Base-by-base conservation (phyloP, 768 basidiomycete species). In the Chalciporus piperatus region DNA sequence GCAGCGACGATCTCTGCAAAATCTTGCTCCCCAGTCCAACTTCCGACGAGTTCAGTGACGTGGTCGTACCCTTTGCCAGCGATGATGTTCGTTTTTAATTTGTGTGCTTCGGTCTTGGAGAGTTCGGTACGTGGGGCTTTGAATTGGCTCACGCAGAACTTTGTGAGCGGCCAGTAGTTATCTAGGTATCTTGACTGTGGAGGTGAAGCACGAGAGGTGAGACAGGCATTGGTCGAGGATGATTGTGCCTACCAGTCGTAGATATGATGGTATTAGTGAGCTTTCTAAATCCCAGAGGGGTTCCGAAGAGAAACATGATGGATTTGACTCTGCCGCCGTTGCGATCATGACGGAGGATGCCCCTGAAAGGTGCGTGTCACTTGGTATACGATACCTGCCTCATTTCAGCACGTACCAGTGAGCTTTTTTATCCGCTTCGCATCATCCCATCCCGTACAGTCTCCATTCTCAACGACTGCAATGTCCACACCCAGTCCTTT, bases 271-370 rank as follows among this genome's bases (percentile, higher is more conserved):
- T 42, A 90, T 72, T 23, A 97, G 72, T 4, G 79, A 83, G 47
- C 71, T 69, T 55, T 89, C 86, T 1, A 93, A 70, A 58, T 93
- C 88, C 12, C 73, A 64, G 22, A 92, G 72, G 3, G 89, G 88
- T 0, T 65, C 79, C 16, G 79, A 70, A 3, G 82, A 81, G 74
- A 98, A 98, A 59, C 92, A 88, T 0, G 89, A 85, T 0, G 93
- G 92, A 68, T 98, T 99, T 5, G 86, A 71, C 69, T 99, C 97
- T 6, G 95, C 97, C 1, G 87, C 93, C 6, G 94, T 87, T 19
- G 97, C 97, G 37, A 99, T 88, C 97, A 99, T 99, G 37, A 93
- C 85, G 0, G 92, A 94, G 60, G 89, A 83, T 11, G 92, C 92
- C 3, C 85, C 87, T 88, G 19, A 22, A 22, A 33, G 16, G 12